phyloP scores from a whole-genome alignment of 768 basidiomycete species.

The Gymnopilus dilepis region DNA sequence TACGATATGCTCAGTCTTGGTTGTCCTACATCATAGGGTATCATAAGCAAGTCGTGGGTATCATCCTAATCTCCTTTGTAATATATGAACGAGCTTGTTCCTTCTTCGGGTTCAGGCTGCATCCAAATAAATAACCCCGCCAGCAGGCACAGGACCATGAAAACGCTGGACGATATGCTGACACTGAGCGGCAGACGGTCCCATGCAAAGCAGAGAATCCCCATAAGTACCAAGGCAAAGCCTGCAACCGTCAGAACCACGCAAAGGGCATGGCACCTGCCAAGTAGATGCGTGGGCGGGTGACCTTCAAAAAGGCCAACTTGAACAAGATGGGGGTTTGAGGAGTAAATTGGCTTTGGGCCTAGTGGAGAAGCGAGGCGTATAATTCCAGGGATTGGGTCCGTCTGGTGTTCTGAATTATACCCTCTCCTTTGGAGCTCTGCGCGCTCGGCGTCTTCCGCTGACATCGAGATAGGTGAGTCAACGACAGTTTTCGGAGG shows the following conservation, averaged over 20 bases:
- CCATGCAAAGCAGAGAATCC: constrained; percentile 60
- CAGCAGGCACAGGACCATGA: constrained; percentile 41
- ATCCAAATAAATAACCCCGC: constrained; percentile 22
- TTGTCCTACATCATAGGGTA: neutral
- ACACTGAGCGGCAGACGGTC: constrained; percentile 49
- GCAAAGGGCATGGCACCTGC: constrained; percentile 53
- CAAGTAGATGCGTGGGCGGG: constrained; percentile 51
- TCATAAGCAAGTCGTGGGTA: neutral
- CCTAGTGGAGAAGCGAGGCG: constrained; percentile 9
- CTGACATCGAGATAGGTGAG: constrained; percentile 13
- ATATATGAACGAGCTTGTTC: constrained; percentile 17
- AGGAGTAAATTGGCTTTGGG: constrained; percentile 39
- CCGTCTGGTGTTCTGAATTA: constrained; percentile 21
- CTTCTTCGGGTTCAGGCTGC: constrained; percentile 15
- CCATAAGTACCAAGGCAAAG: constrained; percentile 54
- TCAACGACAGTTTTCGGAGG: constrained; percentile 8
- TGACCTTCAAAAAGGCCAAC: constrained; percentile 50
- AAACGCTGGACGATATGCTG: constrained; percentile 46
- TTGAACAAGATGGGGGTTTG: constrained; percentile 56
- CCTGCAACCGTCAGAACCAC: constrained; percentile 51
- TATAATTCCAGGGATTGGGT: constrained; percentile 20
- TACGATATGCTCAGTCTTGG: too few relatives aligned
- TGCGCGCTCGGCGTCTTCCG: neutral
- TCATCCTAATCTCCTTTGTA: neutral
- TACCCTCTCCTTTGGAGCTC: constrained; percentile 2